Percentiles rank a stretch among this genome's conserved stretches.
Conservation (phyloP, 495 filamentous ascomycete genomes). For the Terfezia boudieri region DNA sequence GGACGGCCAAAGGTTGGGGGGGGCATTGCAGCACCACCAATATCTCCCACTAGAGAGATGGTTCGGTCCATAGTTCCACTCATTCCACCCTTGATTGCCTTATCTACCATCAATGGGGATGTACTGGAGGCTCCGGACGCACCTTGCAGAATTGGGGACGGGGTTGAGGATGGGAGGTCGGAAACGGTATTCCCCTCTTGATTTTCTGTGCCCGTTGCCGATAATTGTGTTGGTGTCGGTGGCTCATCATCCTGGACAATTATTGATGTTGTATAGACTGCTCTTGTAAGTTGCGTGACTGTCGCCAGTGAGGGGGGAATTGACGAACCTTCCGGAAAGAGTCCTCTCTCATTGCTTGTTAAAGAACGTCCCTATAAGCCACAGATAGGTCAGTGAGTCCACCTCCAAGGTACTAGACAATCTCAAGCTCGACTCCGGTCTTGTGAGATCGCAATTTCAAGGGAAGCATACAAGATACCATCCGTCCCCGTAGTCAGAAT, state of each 20-base stretch:
- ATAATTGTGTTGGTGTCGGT: background rate
- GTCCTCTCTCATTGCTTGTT: conserved; percentile 9
- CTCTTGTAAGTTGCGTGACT: background rate
- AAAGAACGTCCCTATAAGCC: conserved; percentile 14
- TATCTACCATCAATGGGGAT: background rate
- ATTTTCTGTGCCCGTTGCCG: background rate
- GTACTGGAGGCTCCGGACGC: background rate
- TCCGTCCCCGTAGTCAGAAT: conserved; percentile 94
- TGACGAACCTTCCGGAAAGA: conserved; percentile 18
- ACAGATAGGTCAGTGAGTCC: background rate
- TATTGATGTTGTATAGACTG: background rate
- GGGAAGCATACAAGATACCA: conserved; percentile 65
- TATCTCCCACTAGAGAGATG: background rate
- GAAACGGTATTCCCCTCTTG: background rate
- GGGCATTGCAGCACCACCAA: background rate
- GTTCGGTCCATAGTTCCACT: background rate
- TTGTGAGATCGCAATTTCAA: conserved; percentile 5
- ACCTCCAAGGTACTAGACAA: conserved; percentile 8
- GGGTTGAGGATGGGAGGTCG: background rate
- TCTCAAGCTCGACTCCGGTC: conserved; percentile 4
- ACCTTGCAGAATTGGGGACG: background rate
- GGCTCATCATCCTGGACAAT: background rate
- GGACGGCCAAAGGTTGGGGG: no score
- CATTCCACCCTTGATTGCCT: background rate
- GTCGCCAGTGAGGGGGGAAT: background rate